These are phyloP conservation scores for Aspergillus flavus DNA, from an alignment of 2,329 filamentous ascomycete genomes.

Conservation along the genomic window DNA sequence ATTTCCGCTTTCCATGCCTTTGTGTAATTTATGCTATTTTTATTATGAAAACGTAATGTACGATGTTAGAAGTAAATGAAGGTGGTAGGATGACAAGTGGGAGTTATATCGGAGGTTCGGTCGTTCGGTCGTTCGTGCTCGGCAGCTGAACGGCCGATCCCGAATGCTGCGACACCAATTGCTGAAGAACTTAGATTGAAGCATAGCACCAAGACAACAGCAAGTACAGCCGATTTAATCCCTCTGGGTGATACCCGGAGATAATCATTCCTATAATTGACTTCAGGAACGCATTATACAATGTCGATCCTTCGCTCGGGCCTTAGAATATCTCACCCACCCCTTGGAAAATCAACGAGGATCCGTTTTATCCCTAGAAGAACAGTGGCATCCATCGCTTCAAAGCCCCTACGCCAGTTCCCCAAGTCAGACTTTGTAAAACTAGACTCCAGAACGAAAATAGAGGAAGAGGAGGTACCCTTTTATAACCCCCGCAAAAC, in stretches of 20 bases:
- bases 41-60: neutral
- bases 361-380: neutral
- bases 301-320: too few relatives aligned
- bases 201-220: too few relatives aligned
- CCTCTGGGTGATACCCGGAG: too few relatives aligned
- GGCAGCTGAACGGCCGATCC: too few relatives aligned
- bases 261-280: too few relatives aligned
- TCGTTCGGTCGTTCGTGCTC: neutral
- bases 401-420: neutral
- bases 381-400: neutral
- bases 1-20: neutral
- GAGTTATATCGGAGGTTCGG: neutral
- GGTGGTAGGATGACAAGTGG: neutral
- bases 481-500: conserved; percentile 11
- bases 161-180: too few relatives aligned
- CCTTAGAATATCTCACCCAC: too few relatives aligned
- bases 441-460: conserved; percentile 6
- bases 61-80: neutral
- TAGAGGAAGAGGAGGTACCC: conserved; percentile 20
- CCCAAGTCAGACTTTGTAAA: conserved; percentile 11
- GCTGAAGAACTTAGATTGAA: too few relatives aligned
- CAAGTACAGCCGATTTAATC: too few relatives aligned
- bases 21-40: fast-evolving
- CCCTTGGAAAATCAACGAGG: too few relatives aligned
- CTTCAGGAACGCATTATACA: too few relatives aligned